These are phyloP conservation scores for Dictyostelium firmibasis DNA, from an alignment of 78 protist genomes.

Conservation along the genomic window DNA sequence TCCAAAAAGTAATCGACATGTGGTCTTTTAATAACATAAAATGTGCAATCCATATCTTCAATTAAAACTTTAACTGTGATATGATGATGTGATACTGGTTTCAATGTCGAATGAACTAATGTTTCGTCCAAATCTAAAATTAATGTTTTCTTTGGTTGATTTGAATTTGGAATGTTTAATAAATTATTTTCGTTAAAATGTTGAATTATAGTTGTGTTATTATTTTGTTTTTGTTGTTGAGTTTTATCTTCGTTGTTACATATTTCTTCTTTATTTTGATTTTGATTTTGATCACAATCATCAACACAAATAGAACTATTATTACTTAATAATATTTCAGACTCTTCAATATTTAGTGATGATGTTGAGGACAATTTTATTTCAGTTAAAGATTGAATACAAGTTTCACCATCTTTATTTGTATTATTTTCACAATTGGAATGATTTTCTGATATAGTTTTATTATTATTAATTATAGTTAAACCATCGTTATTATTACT, in stretches of 20 bases:
- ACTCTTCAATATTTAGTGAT: not conserved
- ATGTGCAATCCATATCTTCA: slow-evolving; percentile 67
- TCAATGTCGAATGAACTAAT: slow-evolving; percentile 85
- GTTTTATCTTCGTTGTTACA: not conserved
- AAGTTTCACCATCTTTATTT: not conserved
- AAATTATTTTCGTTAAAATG: slow-evolving; percentile 9
- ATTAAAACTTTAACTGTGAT: slow-evolving; percentile 68
- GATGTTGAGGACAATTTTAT: not conserved
- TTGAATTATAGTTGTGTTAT: not conserved
- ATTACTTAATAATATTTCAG: not conserved
- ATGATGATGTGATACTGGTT: slow-evolving; percentile 66
- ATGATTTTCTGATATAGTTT: not conserved
- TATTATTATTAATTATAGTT: not conserved
- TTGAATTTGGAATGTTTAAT: not conserved
- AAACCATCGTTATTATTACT: not conserved
- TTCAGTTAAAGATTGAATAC: not conserved
- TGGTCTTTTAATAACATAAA: slow-evolving; percentile 90
- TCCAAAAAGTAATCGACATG: slow-evolving; percentile 82
- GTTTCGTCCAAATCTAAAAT: slow-evolving; percentile 94
- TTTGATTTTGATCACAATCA: not conserved
- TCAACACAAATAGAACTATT: not conserved
- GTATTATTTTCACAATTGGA: not conserved
- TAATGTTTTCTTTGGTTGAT: slow-evolving; percentile 76
- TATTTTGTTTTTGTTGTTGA: slow-evolving; percentile 7
- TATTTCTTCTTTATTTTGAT: not conserved